Evolutionary conservation across 164 flowering plant genomes (phyloP).

Genomic region (Dillenia suffruticosa): DNA sequence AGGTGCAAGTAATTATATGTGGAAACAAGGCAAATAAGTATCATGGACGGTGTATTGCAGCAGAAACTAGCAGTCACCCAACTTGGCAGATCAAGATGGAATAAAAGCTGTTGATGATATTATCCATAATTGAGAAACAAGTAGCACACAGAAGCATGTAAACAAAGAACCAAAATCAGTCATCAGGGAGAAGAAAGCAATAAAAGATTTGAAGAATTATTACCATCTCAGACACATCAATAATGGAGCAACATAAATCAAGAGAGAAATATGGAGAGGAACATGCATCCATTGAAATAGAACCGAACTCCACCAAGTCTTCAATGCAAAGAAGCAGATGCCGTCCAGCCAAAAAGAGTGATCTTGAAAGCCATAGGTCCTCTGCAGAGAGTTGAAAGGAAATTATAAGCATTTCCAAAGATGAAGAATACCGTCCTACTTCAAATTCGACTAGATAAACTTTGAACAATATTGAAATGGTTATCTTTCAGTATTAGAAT

Average conservation of each 20-base stretch:
- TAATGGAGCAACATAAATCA: slow-evolving; percentile 55
- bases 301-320: slow-evolving; percentile 47
- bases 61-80: no score
- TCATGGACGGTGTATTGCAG: no score
- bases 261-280: slow-evolving; percentile 42
- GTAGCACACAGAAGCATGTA: no score
- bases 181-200: not conserved
- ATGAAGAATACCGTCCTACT: no score
- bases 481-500: no score
- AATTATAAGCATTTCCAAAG: slow-evolving; percentile 1
- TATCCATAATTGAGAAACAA: no score
- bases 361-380: slow-evolving; percentile 54
- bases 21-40: no score
- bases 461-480: no score
- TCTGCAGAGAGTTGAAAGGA: slow-evolving; percentile 29
- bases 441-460: no score
- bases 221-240: slow-evolving; percentile 65
- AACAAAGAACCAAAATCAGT: not conserved
- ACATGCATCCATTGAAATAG: slow-evolving; percentile 17
- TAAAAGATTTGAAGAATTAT: not conserved
- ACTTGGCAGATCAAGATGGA: no score
- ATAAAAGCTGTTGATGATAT: no score
- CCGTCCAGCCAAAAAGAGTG: slow-evolving; percentile 54
- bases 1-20: no score
- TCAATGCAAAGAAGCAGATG: slow-evolving; percentile 59